phyloP scores from a whole-genome alignment of 768 basidiomycete species.

The Leccinellum albellum region DNA sequence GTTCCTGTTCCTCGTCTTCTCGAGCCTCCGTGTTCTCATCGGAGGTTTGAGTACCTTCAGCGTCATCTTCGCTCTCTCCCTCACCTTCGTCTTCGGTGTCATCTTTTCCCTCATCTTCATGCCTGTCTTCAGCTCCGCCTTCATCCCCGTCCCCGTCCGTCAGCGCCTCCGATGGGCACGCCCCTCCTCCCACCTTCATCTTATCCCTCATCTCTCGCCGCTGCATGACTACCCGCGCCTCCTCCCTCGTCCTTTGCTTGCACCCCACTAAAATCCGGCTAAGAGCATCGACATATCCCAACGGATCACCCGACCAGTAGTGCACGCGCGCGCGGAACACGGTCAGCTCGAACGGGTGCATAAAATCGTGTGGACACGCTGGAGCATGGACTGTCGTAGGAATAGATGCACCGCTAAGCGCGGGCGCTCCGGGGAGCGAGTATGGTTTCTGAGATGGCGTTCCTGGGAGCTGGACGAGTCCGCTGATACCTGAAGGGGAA shows the following conservation, averaged over 20 bases:
- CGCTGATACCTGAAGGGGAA: constrained; percentile 21
- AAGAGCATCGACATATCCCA: constrained; percentile 77
- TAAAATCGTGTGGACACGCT: constrained; percentile 6
- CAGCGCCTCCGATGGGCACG: not conserved
- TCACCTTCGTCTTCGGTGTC: not conserved
- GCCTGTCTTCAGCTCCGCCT: constrained; percentile 19
- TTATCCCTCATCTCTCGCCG: constrained; percentile 1
- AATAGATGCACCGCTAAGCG: not conserved
- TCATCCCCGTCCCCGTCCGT: constrained; percentile 22
- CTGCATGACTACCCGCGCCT: constrained; percentile 15
- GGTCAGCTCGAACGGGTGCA: constrained; percentile 47
- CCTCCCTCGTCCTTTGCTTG: constrained; percentile 44
- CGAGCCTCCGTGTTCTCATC: not conserved
- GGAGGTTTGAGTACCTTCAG: not conserved
- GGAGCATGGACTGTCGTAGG: constrained; percentile 22
- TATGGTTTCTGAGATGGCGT: constrained; percentile 21
- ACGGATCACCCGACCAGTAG: constrained; percentile 80
- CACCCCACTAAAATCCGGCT: constrained; percentile 60
- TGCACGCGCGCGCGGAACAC: constrained; percentile 71
- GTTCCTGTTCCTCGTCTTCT: constrained; percentile 6
- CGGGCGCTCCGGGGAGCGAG: not conserved
- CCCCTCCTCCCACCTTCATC: not conserved
- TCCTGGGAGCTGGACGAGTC: constrained; percentile 20
- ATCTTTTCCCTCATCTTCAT: not conserved
- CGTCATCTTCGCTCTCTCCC: not conserved